phyloP scores from a whole-genome alignment of 2,329 filamentous ascomycete species.

The Bipolaris cookei region DNA sequence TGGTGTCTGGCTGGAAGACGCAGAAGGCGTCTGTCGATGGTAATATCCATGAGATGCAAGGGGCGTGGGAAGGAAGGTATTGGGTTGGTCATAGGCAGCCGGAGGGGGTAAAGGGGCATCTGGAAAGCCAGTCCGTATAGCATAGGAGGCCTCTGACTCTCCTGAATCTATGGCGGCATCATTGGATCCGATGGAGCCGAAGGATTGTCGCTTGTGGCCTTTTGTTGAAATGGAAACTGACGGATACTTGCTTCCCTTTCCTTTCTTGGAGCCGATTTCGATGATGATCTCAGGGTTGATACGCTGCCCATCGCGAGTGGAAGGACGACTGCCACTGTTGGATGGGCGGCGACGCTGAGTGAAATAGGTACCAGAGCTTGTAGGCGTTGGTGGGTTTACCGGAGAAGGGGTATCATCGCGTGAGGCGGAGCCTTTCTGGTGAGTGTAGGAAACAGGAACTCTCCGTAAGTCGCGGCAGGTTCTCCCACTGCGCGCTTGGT shows the following conservation, averaged over 20 bases:
- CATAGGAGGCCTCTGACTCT: slow-evolving; percentile 41
- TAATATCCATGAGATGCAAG: slow-evolving; percentile 30
- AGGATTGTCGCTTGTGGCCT: slow-evolving; percentile 36
- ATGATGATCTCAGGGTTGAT: slow-evolving; percentile 41
- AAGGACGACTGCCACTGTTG: slow-evolving; percentile 31
- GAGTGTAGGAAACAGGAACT: slow-evolving; percentile 33
- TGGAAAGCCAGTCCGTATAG: slow-evolving; percentile 42
- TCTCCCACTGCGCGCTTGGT: slow-evolving; percentile 28
- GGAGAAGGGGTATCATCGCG: slow-evolving; percentile 41
- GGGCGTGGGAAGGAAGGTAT: slow-evolving; percentile 30
- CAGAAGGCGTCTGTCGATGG: slow-evolving; percentile 36
- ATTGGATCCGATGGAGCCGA: slow-evolving; percentile 31
- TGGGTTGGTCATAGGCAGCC: slow-evolving; percentile 20
- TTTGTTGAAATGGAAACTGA: slow-evolving; percentile 24
- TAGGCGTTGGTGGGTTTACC: slow-evolving; percentile 42
- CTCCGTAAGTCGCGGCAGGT: slow-evolving; percentile 36
- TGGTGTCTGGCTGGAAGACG: slow-evolving; percentile 38
- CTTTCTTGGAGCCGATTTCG: slow-evolving; percentile 34
- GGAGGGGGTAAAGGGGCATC: slow-evolving; percentile 33
- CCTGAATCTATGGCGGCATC: slow-evolving; percentile 38
- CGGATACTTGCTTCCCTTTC: slow-evolving; percentile 35
- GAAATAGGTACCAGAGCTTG: slow-evolving; percentile 29
- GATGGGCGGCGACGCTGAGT: slow-evolving; percentile 36
- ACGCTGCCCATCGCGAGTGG: slow-evolving; percentile 32
- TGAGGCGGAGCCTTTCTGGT: slow-evolving; percentile 19